Evolutionary conservation across 2,329 filamentous ascomycete genomes (phyloP).

Genomic region (Torrubiellomyces zombiae): DNA sequence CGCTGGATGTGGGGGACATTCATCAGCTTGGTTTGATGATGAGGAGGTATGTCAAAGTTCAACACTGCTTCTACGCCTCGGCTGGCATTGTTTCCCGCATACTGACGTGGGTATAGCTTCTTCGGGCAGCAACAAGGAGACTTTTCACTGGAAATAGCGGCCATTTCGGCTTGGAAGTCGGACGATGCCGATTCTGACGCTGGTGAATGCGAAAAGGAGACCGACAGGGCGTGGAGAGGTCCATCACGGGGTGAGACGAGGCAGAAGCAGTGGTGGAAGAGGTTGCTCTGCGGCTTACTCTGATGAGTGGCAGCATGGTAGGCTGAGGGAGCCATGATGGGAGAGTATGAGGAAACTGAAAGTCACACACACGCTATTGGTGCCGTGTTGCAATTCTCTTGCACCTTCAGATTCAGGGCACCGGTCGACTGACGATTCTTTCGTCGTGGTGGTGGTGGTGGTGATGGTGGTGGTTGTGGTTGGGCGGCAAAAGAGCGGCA

Average conservation of each 20-base stretch:
- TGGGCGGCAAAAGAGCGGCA: too few relatives aligned
- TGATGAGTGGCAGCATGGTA: too few relatives aligned
- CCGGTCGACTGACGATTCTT: too few relatives aligned
- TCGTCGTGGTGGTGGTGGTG: too few relatives aligned
- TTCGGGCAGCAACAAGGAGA: constrained; percentile 57
- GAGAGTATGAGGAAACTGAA: too few relatives aligned
- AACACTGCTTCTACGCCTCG: not conserved
- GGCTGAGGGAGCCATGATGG: too few relatives aligned
- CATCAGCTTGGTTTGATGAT: constrained; percentile 64
- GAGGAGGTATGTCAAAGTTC: constrained; percentile 43
- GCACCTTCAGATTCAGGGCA: too few relatives aligned
- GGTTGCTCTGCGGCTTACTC: constrained; percentile 12
- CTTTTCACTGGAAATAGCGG: constrained; percentile 26
- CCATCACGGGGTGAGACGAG: not conserved
- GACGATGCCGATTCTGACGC: constrained; percentile 1
- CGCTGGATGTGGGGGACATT: constrained; percentile 41
- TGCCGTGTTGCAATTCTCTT: too few relatives aligned
- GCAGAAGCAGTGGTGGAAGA: constrained; percentile 9
- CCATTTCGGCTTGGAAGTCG: constrained; percentile 13
- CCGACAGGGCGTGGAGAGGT: constrained; percentile 2
- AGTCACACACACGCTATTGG: too few relatives aligned
- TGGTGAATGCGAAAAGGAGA: constrained; percentile 9
- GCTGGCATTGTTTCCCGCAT: constrained; percentile 2
- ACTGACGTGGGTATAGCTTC: constrained; percentile 36
- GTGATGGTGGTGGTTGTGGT: too few relatives aligned